Conservation (phyloP, 306 rosid genomes). For the Malus orientalis region DNA sequence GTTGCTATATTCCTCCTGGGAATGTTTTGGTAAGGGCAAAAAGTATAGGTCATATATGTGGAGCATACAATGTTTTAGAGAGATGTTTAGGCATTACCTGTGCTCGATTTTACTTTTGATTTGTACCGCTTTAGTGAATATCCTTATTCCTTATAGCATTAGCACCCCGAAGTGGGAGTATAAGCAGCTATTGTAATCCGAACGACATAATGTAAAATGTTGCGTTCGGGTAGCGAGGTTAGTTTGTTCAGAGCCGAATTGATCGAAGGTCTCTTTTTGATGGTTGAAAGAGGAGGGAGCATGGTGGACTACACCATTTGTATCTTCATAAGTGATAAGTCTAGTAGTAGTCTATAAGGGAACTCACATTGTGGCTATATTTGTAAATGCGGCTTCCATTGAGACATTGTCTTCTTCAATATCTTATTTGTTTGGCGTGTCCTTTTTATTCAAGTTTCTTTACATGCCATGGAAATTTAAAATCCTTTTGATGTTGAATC, state of each 20-base stretch:
- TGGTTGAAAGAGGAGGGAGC: conserved; percentile 27
- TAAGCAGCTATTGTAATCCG: conserved; percentile 32
- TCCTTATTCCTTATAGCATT: conserved; percentile 41
- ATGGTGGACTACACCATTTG: conserved; percentile 8
- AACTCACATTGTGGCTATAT: conserved; percentile 11
- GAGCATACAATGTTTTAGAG: conserved; percentile 42
- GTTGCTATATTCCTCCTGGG: conserved; percentile 30
- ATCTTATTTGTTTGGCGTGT: not conserved
- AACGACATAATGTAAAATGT: conserved; percentile 40
- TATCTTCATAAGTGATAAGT: not conserved
- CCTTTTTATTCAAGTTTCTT: not conserved
- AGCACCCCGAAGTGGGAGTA: conserved; percentile 34
- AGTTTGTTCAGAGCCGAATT: conserved; percentile 19
- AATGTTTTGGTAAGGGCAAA: conserved; percentile 25
- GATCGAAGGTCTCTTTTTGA: not conserved
- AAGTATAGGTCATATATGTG: conserved; percentile 44
- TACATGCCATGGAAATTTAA: not conserved
- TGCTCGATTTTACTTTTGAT: conserved; percentile 17
- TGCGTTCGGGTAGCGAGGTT: conserved; percentile 30
- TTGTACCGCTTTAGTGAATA: conserved; percentile 29
- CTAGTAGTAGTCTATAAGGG: not conserved
- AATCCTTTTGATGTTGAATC: not conserved
- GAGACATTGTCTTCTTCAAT: not conserved
- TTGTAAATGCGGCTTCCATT: conserved; percentile 15
- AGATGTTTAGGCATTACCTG: conserved; percentile 36